Evolutionary conservation across 75 land plant species (phyloP).

Genomic region (Selaginella moellendorffii): DNA sequence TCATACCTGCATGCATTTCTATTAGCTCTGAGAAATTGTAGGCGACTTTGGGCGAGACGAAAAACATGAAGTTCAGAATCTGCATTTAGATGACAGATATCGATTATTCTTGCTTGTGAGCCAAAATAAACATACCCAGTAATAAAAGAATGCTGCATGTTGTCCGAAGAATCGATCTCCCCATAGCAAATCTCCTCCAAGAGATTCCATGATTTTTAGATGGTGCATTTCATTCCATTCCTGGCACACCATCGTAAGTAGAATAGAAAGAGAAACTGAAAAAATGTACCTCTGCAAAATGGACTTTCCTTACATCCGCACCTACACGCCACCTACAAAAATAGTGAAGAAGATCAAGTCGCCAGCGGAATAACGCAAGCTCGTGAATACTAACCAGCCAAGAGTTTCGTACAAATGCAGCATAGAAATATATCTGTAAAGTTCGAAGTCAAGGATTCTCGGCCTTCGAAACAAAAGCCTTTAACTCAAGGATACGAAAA

Average conservation of each 20-base stretch:
- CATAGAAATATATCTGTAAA: slow-evolving; percentile 28
- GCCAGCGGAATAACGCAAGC: neutral
- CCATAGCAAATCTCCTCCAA: slow-evolving; percentile 35
- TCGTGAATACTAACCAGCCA: slow-evolving; percentile 20
- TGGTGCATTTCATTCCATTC: slow-evolving; percentile 42
- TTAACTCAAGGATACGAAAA: no score
- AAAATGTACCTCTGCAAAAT: slow-evolving; percentile 36
- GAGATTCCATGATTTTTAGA: slow-evolving; percentile 32
- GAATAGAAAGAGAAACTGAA: no score
- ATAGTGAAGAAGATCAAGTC: neutral
- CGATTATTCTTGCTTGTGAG: neutral
- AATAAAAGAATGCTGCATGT: slow-evolving; percentile 35
- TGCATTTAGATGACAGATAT: slow-evolving; percentile 6
- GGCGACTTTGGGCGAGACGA: slow-evolving; percentile 31
- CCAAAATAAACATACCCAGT: slow-evolving; percentile 30
- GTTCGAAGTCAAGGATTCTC: neutral
- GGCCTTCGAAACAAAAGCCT: no score
- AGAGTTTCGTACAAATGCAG: slow-evolving; percentile 34
- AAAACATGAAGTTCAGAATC: slow-evolving; percentile 27
- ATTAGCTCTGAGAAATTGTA: slow-evolving; percentile 36
- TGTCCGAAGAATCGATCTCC: slow-evolving; percentile 31
- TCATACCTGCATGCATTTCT: slow-evolving; percentile 31
- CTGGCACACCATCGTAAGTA: slow-evolving; percentile 3
- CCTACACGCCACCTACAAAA: slow-evolving; percentile 27
- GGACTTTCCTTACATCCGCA: slow-evolving; percentile 33